Evolutionary conservation across 2,329 filamentous ascomycete species (phyloP), one percentile per base, ranked within the genome.

Genomic region (Aspergillus phoenicis): DNA sequence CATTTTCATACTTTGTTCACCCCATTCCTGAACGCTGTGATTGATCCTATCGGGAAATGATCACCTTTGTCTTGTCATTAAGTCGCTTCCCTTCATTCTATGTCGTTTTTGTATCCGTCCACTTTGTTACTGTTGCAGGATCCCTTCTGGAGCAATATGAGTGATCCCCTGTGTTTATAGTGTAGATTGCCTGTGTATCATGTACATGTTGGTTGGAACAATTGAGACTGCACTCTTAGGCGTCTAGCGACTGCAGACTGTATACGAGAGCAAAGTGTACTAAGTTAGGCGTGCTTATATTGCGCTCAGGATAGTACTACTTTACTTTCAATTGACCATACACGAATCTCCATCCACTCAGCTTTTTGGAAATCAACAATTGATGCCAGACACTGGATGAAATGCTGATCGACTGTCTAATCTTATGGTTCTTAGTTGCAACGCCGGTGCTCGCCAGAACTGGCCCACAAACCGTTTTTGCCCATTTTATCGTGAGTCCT

Each of bases 401-500:
- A n/a, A 38, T 53, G 30, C 15, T 38, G 17, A 36, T 39, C 22
- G 17, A 15, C 13, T 39, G 20, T 39, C 51, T 53, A 10, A 39
- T 53, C 22, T 15, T 22, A 10, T 53, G 20, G 17, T 6, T 53
- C 3, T 7, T 39, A 38, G 30, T 33, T 17, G 28, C 26, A 10
- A 26, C 24, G 24, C 26, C 26, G 22, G 24, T 49, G 13, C 10
- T 57, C 8, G 38, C 54, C 8, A 36, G 53, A 20, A 17, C 66
- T 10, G 66, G 66, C 15, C 64, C 65, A 11, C 71, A 70, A 57
- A 64, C 57, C 11, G 73, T 75, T 8, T 76, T 76, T 58, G 73
- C 74, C 17, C 74, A 76, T 63, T 75, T 74, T 48, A 71, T 76
- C 28, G 74, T 75, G 60, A 66, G 71, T 24, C 11, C 24, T 24